A percentile compares a stretch with the other conserved stretches of the same genome.
Evolutionary conservation across 1,284 basidiomycete species (phyloP).

Genomic region (Gymnopus androsaceus): DNA sequence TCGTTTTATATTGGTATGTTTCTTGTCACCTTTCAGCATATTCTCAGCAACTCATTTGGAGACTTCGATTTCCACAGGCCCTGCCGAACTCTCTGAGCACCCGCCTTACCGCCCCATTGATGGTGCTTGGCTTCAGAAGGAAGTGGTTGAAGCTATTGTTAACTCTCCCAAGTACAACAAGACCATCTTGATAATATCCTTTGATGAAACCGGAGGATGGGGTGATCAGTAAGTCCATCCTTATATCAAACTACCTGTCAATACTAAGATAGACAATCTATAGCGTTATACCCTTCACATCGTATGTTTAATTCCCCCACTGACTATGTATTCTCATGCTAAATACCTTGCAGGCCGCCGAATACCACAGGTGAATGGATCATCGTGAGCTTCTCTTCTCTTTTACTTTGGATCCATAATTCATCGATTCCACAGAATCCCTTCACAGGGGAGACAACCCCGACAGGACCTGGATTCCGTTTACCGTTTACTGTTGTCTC

Average conservation of each 20-base stretch:
- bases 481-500: conserved; percentile 11
- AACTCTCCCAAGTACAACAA: conserved; percentile 14
- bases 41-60: not conserved
- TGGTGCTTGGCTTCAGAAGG: conserved; percentile 12
- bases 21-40: not conserved
- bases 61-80: not conserved
- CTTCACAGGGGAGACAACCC: conserved; percentile 8
- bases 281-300: conserved; percentile 12
- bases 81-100: conserved; percentile 14
- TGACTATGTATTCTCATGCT: not conserved
- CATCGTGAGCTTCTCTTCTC: conserved; percentile 1
- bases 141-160: conserved; percentile 9
- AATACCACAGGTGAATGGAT: conserved; percentile 14
- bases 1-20: conserved; percentile 13
- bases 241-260: not conserved
- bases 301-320: not conserved
- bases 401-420: not conserved
- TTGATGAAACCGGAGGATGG: conserved; percentile 14
- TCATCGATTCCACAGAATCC: not conserved
- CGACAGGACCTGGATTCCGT: conserved; percentile 11
- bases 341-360: conserved; percentile 1
- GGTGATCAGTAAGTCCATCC: conserved; percentile 12
- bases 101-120: conserved; percentile 11
- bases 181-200: conserved; percentile 11
- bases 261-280: not conserved